Conservation (phyloP, 2,329 filamentous ascomycete genomes). For the Stromatinia cepivora region DNA sequence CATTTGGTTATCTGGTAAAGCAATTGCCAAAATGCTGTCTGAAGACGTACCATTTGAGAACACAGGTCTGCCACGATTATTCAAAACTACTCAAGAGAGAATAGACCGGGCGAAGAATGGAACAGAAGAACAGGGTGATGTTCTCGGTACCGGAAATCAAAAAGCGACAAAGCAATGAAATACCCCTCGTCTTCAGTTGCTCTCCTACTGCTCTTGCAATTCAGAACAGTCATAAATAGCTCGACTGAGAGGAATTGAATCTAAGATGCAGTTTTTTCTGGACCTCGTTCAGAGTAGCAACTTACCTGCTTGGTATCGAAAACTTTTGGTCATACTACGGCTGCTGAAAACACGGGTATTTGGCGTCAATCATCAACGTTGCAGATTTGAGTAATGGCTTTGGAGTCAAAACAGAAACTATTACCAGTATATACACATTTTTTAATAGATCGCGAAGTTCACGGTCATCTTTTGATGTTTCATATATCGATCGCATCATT, state of each 20-base stretch:
- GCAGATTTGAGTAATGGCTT: not conserved
- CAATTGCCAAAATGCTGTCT: conserved; percentile 46
- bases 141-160: conserved; percentile 10
- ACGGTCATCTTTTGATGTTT: too few species aligned
- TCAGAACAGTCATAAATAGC: not conserved
- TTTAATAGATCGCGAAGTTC: too few species aligned
- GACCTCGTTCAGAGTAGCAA: not conserved
- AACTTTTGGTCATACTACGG: not conserved
- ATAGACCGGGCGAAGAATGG: conserved; percentile 19
- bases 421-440: too few species aligned
- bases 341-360: too few species aligned
- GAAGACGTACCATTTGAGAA: conserved; percentile 39
- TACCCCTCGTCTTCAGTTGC: too few species aligned
- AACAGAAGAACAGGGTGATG: conserved; percentile 12
- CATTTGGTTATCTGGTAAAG: conserved; percentile 43
- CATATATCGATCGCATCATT: too few species aligned
- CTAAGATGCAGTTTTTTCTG: not conserved
- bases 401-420: too few species aligned
- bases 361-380: not conserved
- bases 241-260: not conserved
- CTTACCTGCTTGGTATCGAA: not conserved
- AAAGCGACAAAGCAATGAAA: conserved; percentile 14
- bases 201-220: not conserved
- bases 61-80: conserved; percentile 44
- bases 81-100: conserved; percentile 33